Evolutionary conservation across 1,284 basidiomycete genomes (phyloP), one percentile per base, ranked within the genome.

Genomic region (Trametes sp.): DNA sequence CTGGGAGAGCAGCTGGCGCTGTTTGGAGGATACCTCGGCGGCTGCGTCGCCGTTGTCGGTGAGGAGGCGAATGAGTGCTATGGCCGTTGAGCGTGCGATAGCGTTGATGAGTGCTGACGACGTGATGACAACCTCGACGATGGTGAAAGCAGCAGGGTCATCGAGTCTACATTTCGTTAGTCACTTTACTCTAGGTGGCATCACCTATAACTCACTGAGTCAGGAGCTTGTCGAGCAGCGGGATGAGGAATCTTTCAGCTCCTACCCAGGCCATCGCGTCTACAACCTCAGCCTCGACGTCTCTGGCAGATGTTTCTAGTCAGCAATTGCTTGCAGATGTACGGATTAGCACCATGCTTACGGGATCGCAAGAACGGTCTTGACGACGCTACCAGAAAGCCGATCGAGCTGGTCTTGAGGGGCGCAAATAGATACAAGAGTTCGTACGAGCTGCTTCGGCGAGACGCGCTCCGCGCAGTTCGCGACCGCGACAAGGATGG

Each of bases 381-480:
- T 78, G 4, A 82, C 64, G 0, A 82, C 78, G 31, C 73, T 72
- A 33, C 78, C 76, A 0, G 82, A 77, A n/a, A 88, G 74, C 9
- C 69, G 70, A 38, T 83, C 79, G 16, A 86, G 68, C 56, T 81
- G 77, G 13, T 82, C 80, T 72, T 91, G 89, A 1, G 85, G 78
- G 29, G 82, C 83, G 67, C 84, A 85, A 9, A 93, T 77, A 3
- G 87, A 85, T 21, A 91, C 74, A 1, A 85, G 67, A 0, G 89
- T 85, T 33, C 82, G 85, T 3, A 89, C 72, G 38, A 86, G 80
- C 65, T 90, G 88, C 36, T 80, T 80, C 0, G 83, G 75, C 0
- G 78, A 75, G 3, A 87, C 82, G 21, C 77, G 75, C 42, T 72
- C 71, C 19, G 84, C 86, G 71, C 82, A 84, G 36, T 78, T 74